Conservation (phyloP, 441 rosid genomes). For the Cnidoscolus chayamansa region DNA sequence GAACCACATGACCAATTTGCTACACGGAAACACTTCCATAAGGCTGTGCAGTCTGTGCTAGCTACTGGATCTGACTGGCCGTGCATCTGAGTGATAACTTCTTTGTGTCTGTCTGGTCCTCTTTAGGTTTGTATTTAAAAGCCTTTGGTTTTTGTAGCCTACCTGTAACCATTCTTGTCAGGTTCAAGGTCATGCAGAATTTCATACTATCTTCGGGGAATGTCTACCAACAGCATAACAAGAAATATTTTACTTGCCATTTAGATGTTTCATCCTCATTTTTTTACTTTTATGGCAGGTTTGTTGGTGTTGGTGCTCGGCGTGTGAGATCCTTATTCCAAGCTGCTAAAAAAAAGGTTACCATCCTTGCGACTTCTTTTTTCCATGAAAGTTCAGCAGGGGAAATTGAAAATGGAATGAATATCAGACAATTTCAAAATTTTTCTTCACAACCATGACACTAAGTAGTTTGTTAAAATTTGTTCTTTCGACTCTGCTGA, state of each 20-base stretch:
- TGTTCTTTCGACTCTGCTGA: no score
- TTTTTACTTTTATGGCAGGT: conserved; percentile 50
- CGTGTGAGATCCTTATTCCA: conserved; percentile 96
- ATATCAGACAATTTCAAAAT: no score
- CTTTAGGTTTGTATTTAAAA: background rate
- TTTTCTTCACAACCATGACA: background rate
- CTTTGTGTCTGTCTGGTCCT: background rate
- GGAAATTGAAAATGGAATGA: no score
- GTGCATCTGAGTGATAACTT: background rate
- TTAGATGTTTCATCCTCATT: conserved; percentile 8
- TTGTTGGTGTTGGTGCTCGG: conserved; percentile 98
- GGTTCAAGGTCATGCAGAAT: no score
- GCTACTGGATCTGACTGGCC: background rate
- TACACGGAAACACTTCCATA: background rate
- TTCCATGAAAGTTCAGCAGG: background rate
- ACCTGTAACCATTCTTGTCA: no score
- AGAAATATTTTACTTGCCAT: background rate
- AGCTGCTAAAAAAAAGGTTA: conserved; percentile 96
- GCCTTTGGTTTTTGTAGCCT: background rate
- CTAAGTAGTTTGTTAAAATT: no score
- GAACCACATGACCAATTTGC: background rate
- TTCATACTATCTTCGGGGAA: background rate
- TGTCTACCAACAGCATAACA: background rate
- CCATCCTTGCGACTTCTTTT: conserved; percentile 3
- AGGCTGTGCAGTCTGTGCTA: background rate